phyloP scores from a whole-genome alignment of 2,329 filamentous ascomycete species.

The Bipolaris oryzae region DNA sequence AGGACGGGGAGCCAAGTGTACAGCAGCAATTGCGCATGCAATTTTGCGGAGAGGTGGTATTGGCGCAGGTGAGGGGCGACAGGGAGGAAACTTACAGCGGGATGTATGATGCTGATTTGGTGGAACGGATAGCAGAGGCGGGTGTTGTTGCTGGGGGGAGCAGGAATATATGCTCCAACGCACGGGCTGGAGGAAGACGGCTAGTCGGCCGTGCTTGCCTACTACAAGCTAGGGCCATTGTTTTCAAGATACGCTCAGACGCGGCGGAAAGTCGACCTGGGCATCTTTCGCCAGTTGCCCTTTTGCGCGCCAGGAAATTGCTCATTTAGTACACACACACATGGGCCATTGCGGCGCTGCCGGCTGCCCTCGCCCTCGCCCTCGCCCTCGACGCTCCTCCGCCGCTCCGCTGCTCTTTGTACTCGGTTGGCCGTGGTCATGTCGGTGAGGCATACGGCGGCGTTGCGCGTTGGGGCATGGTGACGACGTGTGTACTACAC shows the following conservation, averaged over 20 bases:
- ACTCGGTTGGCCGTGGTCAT: slow-evolving; percentile 6
- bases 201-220: slow-evolving; percentile 20
- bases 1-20: slow-evolving; percentile 5
- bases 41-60: slow-evolving; percentile 12
- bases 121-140: slow-evolving; percentile 17
- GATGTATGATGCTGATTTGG: slow-evolving; percentile 22
- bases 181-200: slow-evolving; percentile 23
- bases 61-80: neutral
- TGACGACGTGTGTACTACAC: neutral
- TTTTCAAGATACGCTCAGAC: slow-evolving; percentile 35
- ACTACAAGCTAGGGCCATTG: slow-evolving; percentile 22
- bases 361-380: neutral
- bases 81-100: slow-evolving; percentile 19
- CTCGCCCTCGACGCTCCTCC: too few relatives aligned
- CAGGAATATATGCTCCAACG: slow-evolving; percentile 23
- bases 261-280: slow-evolving; percentile 12
- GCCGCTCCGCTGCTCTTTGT: neutral
- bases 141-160: slow-evolving; percentile 22
- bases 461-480: neutral
- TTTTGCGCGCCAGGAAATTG: slow-evolving; percentile 22
- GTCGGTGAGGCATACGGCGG: neutral
- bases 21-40: slow-evolving; percentile 11
- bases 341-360: slow-evolving; percentile 11
- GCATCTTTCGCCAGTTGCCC: slow-evolving; percentile 6
- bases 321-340: slow-evolving; percentile 17